Conservation (phyloP, 306 rosid species). For the Medicago lupulina region DNA sequence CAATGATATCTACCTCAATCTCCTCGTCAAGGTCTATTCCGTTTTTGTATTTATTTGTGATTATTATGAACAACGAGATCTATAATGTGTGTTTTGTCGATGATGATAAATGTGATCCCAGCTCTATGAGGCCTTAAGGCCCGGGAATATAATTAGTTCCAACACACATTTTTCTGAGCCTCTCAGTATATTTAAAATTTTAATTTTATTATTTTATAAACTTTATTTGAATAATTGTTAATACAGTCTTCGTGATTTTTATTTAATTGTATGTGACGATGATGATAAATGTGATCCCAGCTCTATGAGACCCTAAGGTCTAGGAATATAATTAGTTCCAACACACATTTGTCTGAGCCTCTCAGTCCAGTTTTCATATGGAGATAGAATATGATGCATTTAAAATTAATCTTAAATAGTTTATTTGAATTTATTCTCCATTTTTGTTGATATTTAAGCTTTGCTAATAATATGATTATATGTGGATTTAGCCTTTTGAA, state of each 20-base stretch:
- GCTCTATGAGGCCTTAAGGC: conserved; percentile 19
- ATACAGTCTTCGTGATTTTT: too few species aligned
- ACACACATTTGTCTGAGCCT: conserved; percentile 39
- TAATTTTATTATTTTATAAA: too few species aligned
- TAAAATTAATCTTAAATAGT: too few species aligned
- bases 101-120: conserved; percentile 35
- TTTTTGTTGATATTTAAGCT: too few species aligned
- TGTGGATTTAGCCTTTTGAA: too few species aligned
- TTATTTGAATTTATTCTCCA: too few species aligned
- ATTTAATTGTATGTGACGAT: conserved; percentile 13
- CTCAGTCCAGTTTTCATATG: neutral
- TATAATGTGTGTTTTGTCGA: neutral
- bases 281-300: conserved; percentile 63
- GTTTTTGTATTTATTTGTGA: neutral
- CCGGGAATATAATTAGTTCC: conserved; percentile 11
- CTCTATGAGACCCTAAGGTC: conserved; percentile 55
- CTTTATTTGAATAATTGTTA: too few species aligned
- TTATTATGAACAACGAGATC: neutral
- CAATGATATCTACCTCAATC: conserved; percentile 76
- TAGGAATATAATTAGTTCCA: conserved; percentile 45
- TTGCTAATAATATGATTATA: too few species aligned
- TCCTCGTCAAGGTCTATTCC: conserved; percentile 49
- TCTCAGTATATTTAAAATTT: neutral
- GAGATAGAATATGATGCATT: too few species aligned
- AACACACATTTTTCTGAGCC: conserved; percentile 15